Percentiles rank a stretch among this genome's conserved stretches.
These are phyloP conservation scores for Malania oleifera DNA, from an alignment of 164 flowering plant genomes.

Conservation along the genomic window DNA sequence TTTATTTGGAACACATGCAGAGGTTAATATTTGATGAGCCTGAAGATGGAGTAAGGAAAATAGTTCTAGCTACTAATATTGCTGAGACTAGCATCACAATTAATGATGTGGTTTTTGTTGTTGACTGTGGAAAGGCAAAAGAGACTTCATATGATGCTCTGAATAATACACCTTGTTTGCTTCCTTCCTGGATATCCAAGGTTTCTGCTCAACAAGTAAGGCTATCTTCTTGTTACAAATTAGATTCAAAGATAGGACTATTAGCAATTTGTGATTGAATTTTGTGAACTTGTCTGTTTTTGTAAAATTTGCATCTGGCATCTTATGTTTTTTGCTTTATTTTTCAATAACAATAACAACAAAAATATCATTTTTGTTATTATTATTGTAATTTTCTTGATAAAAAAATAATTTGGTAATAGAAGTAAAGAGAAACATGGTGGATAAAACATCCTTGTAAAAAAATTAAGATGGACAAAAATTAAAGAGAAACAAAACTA, in stretches of 20 bases:
- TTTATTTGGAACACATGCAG: constrained; percentile 37
- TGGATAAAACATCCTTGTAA: no score
- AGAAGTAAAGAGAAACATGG: no score
- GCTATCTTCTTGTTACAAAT: constrained; percentile 15
- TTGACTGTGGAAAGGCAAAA: constrained; percentile 98
- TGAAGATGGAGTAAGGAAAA: constrained; percentile 78
- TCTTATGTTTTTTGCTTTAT: no score
- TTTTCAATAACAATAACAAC: no score
- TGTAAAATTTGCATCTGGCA: background rate
- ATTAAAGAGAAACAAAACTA: no score
- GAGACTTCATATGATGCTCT: constrained; percentile 98
- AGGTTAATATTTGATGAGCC: constrained; percentile 82
- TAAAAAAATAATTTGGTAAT: no score
- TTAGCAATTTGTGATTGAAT: no score
- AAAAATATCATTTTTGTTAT: no score
- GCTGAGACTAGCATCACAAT: constrained; percentile 98
- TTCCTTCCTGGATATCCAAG: constrained; percentile 97
- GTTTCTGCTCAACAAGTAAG: constrained; percentile 91
- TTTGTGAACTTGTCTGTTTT: no score
- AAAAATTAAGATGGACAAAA: no score
- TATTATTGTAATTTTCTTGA: no score
- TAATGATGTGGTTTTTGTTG: constrained; percentile 85
- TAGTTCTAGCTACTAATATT: constrained; percentile 93
- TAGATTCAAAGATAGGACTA: background rate
- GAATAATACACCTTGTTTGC: constrained; percentile 95